phyloP scores from a whole-genome alignment of 495 filamentous ascomycete genomes.

The Cladorrhinum samala region DNA sequence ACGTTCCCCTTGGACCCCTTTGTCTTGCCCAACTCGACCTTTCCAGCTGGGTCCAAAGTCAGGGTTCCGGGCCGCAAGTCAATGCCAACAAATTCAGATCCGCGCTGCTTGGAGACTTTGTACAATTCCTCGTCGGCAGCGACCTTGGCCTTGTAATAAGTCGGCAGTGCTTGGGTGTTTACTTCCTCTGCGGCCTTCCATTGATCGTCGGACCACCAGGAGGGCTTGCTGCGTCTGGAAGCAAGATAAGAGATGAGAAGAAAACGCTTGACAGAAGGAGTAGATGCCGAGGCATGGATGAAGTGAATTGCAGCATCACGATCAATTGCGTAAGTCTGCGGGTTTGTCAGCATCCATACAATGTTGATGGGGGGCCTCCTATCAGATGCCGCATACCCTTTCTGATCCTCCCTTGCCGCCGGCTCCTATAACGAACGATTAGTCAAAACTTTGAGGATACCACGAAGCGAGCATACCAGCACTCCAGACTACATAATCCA shows the following conservation, averaged over 20 bases:
- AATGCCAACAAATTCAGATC: slow-evolving; percentile 53
- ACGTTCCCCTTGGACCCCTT: slow-evolving; percentile 45
- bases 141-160: slow-evolving; percentile 69
- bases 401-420: slow-evolving; percentile 67
- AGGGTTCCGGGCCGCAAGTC: slow-evolving; percentile 62
- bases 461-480: slow-evolving; percentile 47
- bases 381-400: slow-evolving; percentile 29
- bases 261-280: slow-evolving; percentile 60
- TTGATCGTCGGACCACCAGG: slow-evolving; percentile 61
- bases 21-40: slow-evolving; percentile 61
- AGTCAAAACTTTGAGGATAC: background rate
- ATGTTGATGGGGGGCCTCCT: slow-evolving; percentile 41
- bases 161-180: slow-evolving; percentile 50
- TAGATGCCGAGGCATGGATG: slow-evolving; percentile 56
- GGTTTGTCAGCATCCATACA: slow-evolving; percentile 6
- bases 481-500: slow-evolving; percentile 73
- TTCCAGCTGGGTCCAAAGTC: slow-evolving; percentile 53
- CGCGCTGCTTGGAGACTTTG: slow-evolving; percentile 39
- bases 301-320: slow-evolving; percentile 65
- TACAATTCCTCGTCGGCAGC: slow-evolving; percentile 70
- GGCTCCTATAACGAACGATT: slow-evolving; percentile 49
- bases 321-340: slow-evolving; percentile 48
- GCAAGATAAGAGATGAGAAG: slow-evolving; percentile 65
- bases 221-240: slow-evolving; percentile 50
- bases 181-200: slow-evolving; percentile 46